Percentiles rank a stretch among this genome's conserved stretches.
These are phyloP conservation scores for Ophiocordyceps robertsii DNA, from an alignment of 2,329 filamentous ascomycete species.

Conservation along the genomic window DNA sequence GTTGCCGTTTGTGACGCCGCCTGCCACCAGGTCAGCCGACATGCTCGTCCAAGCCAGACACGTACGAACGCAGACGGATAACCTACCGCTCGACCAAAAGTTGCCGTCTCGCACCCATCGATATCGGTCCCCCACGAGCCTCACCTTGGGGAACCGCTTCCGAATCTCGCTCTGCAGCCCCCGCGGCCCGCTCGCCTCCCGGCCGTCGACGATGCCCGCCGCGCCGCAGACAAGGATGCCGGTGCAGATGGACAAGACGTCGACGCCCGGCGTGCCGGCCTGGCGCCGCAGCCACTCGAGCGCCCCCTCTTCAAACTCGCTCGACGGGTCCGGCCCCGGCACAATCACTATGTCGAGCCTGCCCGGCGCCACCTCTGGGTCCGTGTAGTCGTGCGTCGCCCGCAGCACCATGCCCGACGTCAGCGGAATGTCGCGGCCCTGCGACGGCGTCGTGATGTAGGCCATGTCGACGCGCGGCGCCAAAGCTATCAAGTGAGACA, in stretches of 20 bases:
- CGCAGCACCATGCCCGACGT: conserved; percentile 25
- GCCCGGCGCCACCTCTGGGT: conserved; percentile 34
- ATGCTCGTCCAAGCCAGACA: too few species aligned
- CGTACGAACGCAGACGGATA: too few species aligned
- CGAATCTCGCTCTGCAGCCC: conserved; percentile 25
- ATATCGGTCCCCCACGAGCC: conserved; percentile 30
- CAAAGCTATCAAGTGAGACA: conserved; percentile 21
- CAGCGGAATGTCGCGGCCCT: conserved; percentile 22
- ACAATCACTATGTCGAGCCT: conserved; percentile 36
- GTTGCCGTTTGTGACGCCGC: conserved; percentile 42
- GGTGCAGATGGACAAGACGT: conserved; percentile 38
- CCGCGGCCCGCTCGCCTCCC: conserved; percentile 31
- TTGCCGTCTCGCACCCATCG: conserved; percentile 40
- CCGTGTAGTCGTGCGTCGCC: conserved; percentile 28
- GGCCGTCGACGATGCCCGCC: conserved; percentile 33
- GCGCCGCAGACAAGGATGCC: conserved; percentile 33
- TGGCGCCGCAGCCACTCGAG: conserved; percentile 31
- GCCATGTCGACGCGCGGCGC: conserved; percentile 29
- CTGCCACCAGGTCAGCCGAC: conserved; percentile 11
- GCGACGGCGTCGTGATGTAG: conserved; percentile 29
- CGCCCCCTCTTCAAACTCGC: conserved; percentile 16
- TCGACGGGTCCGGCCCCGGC: conserved; percentile 32
- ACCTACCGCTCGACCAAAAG: conserved; percentile 38
- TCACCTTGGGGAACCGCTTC: conserved; percentile 22
- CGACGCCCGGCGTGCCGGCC: conserved; percentile 21